A percentile compares a stretch with the other conserved stretches of the same genome.
phyloP scores from a whole-genome alignment of 225 moss, liverwort and hornwort species.

The Marchantia polymorpha region DNA sequence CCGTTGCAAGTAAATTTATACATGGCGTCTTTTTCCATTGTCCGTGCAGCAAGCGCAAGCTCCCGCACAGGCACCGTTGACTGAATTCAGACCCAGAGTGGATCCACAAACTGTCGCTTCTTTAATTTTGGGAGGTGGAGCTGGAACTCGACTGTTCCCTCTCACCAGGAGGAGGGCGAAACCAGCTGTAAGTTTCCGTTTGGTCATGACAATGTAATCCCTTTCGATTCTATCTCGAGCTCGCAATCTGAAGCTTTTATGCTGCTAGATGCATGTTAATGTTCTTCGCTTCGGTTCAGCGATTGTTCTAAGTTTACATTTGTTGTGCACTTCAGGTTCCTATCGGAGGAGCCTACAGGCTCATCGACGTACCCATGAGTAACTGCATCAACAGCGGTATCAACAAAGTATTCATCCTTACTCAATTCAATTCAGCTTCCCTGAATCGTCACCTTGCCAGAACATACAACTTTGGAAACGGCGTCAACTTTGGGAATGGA shows the following conservation, averaged over 20 bases:
- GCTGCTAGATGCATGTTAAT: background rate
- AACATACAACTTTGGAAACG: conserved; percentile 48
- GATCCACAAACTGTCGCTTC: conserved; percentile 45
- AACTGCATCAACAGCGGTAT: conserved; percentile 53
- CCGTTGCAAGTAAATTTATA: background rate
- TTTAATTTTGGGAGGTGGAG: conserved; percentile 48
- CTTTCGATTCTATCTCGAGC: background rate
- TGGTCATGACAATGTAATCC: background rate
- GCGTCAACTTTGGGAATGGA: conserved; percentile 44
- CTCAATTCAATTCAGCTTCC: conserved; percentile 47
- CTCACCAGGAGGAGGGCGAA: conserved; percentile 46
- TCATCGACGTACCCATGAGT: conserved; percentile 55
- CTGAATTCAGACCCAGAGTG: conserved; percentile 37
- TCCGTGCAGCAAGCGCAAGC: conserved; percentile 18
- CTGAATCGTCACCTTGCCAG: conserved; percentile 44
- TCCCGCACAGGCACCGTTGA: conserved; percentile 1
- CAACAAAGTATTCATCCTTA: conserved; percentile 50
- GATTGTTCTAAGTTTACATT: background rate
- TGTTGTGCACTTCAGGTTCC: conserved; percentile 32
- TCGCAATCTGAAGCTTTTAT: background rate
- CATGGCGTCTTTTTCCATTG: background rate
- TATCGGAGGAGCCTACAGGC: conserved; percentile 47
- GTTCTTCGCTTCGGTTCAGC: background rate
- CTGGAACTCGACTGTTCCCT: conserved; percentile 47
- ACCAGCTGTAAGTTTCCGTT: conserved; percentile 37